These are phyloP conservation scores for Candida smagusa DNA, from an alignment of 1,139 yeast genomes.

Conservation along the genomic window DNA sequence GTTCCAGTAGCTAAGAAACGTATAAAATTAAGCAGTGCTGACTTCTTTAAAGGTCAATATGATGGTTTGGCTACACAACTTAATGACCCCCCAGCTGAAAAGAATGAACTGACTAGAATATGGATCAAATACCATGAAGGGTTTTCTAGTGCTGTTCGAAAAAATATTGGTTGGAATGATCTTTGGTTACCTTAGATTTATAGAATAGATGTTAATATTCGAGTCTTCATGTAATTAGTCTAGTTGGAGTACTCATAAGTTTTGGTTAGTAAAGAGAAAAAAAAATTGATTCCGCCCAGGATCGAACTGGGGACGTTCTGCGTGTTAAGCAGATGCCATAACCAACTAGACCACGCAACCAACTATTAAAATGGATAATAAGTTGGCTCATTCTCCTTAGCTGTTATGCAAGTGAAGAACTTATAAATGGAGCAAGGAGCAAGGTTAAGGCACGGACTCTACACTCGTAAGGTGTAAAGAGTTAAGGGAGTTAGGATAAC, in stretches of 20 bases:
- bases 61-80: conserved; percentile 29
- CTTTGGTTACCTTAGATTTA: conserved; percentile 42
- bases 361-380: neutral
- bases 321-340: conserved; percentile 99
- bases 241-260: no score
- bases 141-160: conserved; percentile 88
- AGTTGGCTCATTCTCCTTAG: no score
- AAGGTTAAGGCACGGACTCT: no score
- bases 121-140: conserved; percentile 97
- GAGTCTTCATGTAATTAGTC: no score
- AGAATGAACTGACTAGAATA: conserved; percentile 39
- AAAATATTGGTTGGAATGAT: conserved; percentile 77
- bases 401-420: no score
- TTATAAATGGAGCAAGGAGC: no score
- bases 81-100: conserved; percentile 12
- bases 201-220: neutral
- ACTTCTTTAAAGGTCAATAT: conserved; percentile 40
- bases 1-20: conserved; percentile 24
- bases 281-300: conserved; percentile 94
- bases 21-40: conserved; percentile 27
- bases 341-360: conserved; percentile 93
- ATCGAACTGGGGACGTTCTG: conserved; percentile 99
- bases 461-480: no score
- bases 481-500: no score
- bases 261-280: no score